phyloP scores from a whole-genome alignment of 2,329 filamentous ascomycete species.

The Ophiocordyceps camponoti-leonardi region DNA sequence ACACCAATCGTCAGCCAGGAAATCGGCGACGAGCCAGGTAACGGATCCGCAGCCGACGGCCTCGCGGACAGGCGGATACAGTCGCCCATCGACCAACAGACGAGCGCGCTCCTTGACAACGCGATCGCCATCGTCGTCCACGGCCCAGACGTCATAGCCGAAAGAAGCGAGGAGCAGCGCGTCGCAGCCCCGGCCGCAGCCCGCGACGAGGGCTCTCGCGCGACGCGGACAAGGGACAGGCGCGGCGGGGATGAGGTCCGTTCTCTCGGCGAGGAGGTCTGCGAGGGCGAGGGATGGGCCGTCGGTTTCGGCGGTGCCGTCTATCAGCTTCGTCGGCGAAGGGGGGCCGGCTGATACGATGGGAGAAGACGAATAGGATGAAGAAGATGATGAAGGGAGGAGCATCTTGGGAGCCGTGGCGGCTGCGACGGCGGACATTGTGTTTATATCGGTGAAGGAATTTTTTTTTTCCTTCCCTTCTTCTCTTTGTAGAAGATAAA shows the following conservation, averaged over 20 bases:
- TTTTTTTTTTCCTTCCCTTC: too few relatives aligned
- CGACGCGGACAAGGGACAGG: conserved; percentile 8
- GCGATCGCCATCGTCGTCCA: conserved; percentile 40
- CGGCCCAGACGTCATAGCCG: conserved; percentile 61
- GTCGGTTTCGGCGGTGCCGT: conserved; percentile 23
- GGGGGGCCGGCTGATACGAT: too few relatives aligned
- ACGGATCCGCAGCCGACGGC: conserved; percentile 28
- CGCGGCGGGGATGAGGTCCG: conserved; percentile 23
- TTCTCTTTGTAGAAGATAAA: too few relatives aligned
- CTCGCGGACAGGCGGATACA: conserved; percentile 23
- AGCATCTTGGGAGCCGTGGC: too few relatives aligned
- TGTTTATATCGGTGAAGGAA: too few relatives aligned
- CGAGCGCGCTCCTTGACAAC: conserved; percentile 24
- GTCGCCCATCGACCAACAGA: conserved; percentile 3
- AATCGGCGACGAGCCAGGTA: conserved; percentile 45
- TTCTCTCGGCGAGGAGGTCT: conserved; percentile 29
- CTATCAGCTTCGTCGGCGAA: too few relatives aligned
- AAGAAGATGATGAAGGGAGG: too few relatives aligned
- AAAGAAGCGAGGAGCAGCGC: conserved; percentile 56
- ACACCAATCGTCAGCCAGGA: conserved; percentile 45
- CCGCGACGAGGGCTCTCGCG: conserved; percentile 50
- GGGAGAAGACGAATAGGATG: too few relatives aligned
- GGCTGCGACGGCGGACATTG: too few relatives aligned
- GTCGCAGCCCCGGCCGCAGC: conserved; percentile 71
- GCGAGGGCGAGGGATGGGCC: conserved; percentile 34